These are phyloP conservation scores for Vitis rupestris DNA, from an alignment of 164 flowering plant species.

Conservation along the genomic window DNA sequence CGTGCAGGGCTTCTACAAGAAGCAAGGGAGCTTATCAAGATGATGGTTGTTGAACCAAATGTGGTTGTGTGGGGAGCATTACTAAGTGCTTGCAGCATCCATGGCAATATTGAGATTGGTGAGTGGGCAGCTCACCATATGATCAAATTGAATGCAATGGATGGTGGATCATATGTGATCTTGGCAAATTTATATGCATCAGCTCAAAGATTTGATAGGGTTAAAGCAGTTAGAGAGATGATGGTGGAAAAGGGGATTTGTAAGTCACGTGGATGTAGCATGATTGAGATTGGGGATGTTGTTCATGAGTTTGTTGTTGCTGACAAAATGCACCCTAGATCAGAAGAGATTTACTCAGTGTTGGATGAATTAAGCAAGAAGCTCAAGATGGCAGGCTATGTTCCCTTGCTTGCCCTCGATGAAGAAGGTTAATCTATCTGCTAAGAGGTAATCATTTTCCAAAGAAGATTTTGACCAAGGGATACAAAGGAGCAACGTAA, in stretches of 20 bases:
- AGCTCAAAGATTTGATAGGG: slow-evolving; percentile 12
- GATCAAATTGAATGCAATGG: slow-evolving; percentile 6
- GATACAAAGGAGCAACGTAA: too few relatives aligned
- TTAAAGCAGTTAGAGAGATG: slow-evolving; percentile 9
- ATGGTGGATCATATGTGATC: slow-evolving; percentile 18
- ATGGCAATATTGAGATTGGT: too few relatives aligned
- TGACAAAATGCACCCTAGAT: slow-evolving; percentile 10
- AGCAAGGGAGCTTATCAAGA: slow-evolving; percentile 14
- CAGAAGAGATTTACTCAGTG: slow-evolving; percentile 11
- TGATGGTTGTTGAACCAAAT: slow-evolving; percentile 12
- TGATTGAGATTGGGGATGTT: slow-evolving; percentile 17
- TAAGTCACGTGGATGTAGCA: slow-evolving; percentile 19
- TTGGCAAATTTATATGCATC: slow-evolving; percentile 17
- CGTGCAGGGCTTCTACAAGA: slow-evolving; percentile 15
- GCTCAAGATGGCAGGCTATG: slow-evolving; percentile 12
- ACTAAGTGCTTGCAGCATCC: too few relatives aligned
- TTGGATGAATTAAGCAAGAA: slow-evolving; percentile 13
- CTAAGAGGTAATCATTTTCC: too few relatives aligned
- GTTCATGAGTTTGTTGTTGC: slow-evolving; percentile 19
- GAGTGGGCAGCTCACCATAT: background rate
- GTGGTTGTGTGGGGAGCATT: slow-evolving; percentile 4
- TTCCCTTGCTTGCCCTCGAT: slow-evolving; percentile 9
- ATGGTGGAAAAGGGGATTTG: slow-evolving; percentile 11
- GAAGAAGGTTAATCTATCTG: background rate
- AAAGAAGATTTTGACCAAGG: too few relatives aligned